These are phyloP conservation scores for Serendipita sp. DNA, from an alignment of 768 basidiomycete genomes.

Conservation along the genomic window DNA sequence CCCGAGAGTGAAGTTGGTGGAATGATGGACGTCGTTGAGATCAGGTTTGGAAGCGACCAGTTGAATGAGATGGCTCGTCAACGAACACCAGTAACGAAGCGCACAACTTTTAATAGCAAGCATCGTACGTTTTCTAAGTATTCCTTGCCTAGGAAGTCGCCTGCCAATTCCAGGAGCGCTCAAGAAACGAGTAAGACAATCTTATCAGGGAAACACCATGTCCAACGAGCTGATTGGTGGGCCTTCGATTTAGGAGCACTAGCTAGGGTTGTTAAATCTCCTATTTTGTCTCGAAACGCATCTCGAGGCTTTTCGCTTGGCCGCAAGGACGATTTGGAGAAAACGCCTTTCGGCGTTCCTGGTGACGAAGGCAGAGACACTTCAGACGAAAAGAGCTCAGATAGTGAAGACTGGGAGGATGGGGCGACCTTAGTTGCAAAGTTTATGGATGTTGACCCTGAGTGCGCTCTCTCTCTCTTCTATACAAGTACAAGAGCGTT, in stretches of 20 bases:
- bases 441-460: neutral
- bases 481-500: neutral
- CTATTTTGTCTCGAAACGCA: neutral
- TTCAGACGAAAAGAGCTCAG: neutral
- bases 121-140: neutral
- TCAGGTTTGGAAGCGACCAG: too few species aligned
- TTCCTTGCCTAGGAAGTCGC: neutral
- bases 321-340: neutral
- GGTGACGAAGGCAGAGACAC: neutral
- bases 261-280: neutral
- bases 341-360: neutral
- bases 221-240: too few species aligned
- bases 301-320: neutral
- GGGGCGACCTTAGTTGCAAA: neutral
- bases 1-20: too few species aligned
- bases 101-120: neutral
- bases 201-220: neutral
- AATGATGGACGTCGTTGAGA: too few species aligned
- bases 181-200: neutral
- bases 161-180: neutral
- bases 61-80: neutral
- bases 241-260: neutral
- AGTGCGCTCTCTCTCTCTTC: neutral
- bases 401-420: conserved; percentile 4
- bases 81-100: neutral